A percentile compares a stretch with the other conserved stretches of the same genome.
Evolutionary conservation across 306 rosid species (phyloP).

Genomic region (Cucumis hystrix): DNA sequence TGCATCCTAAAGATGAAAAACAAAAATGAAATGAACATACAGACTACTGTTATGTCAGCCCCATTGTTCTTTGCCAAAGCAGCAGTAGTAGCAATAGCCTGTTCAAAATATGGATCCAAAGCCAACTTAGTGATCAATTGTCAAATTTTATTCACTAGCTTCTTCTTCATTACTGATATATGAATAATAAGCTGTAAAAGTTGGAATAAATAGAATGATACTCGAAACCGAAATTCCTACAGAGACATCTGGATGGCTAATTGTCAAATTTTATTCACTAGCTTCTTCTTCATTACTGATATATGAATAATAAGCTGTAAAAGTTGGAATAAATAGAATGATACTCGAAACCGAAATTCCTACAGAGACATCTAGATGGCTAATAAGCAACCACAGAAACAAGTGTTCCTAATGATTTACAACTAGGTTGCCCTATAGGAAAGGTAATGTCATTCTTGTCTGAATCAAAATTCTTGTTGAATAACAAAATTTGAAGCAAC

Average conservation of each 20-base stretch:
- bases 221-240: neutral
- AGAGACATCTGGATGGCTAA: neutral
- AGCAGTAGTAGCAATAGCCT: conserved; percentile 72
- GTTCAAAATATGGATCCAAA: neutral
- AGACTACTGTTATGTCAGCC: conserved; percentile 85
- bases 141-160: neutral
- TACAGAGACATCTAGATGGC: neutral
- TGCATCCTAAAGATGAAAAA: conserved; percentile 3
- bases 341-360: neutral
- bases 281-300: neutral
- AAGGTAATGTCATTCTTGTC: neutral
- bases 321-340: neutral
- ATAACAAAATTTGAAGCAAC: neutral
- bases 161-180: neutral
- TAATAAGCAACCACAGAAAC: neutral
- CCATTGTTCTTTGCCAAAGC: conserved; percentile 84
- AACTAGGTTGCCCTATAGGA: neutral
- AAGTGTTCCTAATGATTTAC: neutral
- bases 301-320: neutral
- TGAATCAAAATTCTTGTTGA: neutral
- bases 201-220: neutral
- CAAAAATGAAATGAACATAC: conserved; percentile 25
- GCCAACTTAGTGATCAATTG: neutral
- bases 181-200: neutral
- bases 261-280: no score